Evolutionary conservation across 257 asterid genomes (phyloP), one percentile per base, ranked within the genome.

Genomic region (Rauvolfia tetraphylla): DNA sequence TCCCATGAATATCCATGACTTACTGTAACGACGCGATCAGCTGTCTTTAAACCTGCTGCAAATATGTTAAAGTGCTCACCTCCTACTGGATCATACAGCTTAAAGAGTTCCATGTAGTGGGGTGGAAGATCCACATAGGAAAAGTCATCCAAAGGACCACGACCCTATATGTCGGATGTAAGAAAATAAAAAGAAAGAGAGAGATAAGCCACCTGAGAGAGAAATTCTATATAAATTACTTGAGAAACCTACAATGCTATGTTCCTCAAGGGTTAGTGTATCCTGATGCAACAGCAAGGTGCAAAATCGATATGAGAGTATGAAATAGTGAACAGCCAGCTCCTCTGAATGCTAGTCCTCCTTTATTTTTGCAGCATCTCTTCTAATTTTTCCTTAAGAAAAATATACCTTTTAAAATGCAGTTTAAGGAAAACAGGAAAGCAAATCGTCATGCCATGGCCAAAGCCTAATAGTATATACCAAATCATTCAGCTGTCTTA

Each of bases 41-140:
- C 98, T 8, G 91, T 51, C 80, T 90, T 95, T 71, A 95, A 72
- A 75, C 99, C 99, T 3, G 99, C 99, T 0, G 98, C 98, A 73
- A 95, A 95, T 81, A 93, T 90, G 82, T 95, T 95, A 85, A 89
- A 80, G 88, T 95, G 99, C 41, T 89, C 98, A 14, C 99, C 99
- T 71, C 99, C 99, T 11, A 93, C 22, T 7, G 99, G 98, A 76
- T 95, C 99, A 25, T 89, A 87, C 77, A 95, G 10, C 87, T 75
- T 91, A 81, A 91, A 95, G 66, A 83, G 82, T 78, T 91, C 96
- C 72, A 82, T 14, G 85, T 90, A 95, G 75, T 89, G 93, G 20
- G 81, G 82, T 42, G 99, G 99, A 79, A 95, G 97, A 83, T 83
- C 99, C 63, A 86, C 87, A 15, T 48, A 75, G 2, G 81, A 38